These are phyloP conservation scores for Ilex asprella DNA, from an alignment of 257 asterid genomes.

Conservation along the genomic window DNA sequence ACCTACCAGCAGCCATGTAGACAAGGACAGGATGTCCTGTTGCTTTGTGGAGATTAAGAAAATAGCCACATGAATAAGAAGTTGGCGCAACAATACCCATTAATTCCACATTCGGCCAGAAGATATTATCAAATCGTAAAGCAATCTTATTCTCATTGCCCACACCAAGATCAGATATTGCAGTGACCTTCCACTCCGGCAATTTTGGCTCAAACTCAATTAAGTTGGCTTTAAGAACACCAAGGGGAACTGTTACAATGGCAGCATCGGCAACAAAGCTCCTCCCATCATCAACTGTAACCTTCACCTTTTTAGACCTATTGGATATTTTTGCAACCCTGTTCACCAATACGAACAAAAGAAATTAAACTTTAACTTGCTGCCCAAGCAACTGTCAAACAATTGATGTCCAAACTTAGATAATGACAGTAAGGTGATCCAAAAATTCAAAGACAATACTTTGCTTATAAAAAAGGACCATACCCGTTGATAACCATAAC, in stretches of 20 bases:
- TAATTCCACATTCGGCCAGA: slow-evolving; percentile 94
- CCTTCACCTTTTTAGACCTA: slow-evolving; percentile 63
- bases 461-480: too few relatives aligned
- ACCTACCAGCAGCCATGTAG: slow-evolving; percentile 96
- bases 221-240: slow-evolving; percentile 71
- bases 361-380: background rate
- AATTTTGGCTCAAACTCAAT: slow-evolving; percentile 81
- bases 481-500: too few relatives aligned
- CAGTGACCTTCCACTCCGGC: slow-evolving; percentile 90
- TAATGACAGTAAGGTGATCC: too few relatives aligned
- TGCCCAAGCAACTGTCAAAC: too few relatives aligned
- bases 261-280: slow-evolving; percentile 81
- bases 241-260: slow-evolving; percentile 85
- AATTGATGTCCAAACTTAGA: too few relatives aligned
- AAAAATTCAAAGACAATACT: too few relatives aligned
- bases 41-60: slow-evolving; percentile 95
- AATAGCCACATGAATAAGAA: slow-evolving; percentile 86
- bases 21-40: slow-evolving; percentile 88
- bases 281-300: slow-evolving; percentile 71
- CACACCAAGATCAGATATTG: slow-evolving; percentile 86
- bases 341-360: background rate
- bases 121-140: slow-evolving; percentile 58
- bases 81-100: slow-evolving; percentile 81
- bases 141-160: slow-evolving; percentile 96
- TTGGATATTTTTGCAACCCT: slow-evolving; percentile 68